Percentiles rank a stretch among this genome's conserved stretches.
These are phyloP conservation scores for Escallonia rubra DNA, from an alignment of 129 eudicot genomes.

Conservation along the genomic window DNA sequence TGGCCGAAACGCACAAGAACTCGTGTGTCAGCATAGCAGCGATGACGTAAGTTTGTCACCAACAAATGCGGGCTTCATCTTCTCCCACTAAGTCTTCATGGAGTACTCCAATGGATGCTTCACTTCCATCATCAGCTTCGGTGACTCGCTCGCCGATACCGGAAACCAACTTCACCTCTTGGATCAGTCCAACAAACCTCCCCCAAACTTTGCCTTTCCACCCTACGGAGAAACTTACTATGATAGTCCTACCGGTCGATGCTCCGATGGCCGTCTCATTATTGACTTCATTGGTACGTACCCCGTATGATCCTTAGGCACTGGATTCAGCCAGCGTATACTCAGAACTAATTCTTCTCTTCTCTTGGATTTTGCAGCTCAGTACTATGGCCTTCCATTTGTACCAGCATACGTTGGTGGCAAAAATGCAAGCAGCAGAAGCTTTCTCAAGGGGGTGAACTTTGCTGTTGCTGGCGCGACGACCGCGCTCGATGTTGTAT, in stretches of 20 bases:
- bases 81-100: background rate
- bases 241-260: background rate
- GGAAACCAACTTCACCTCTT: background rate
- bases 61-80: background rate
- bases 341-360: no score
- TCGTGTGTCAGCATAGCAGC: no score
- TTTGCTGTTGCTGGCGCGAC: background rate
- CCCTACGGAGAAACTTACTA: slow-evolving; percentile 1
- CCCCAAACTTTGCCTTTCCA: background rate
- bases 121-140: slow-evolving; percentile 1
- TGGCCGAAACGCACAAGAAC: no score
- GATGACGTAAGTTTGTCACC: no score
- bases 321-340: no score
- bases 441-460: background rate
- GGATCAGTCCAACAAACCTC: background rate
- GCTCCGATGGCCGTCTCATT: slow-evolving; percentile 3
- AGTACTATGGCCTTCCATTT: background rate
- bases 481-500: background rate
- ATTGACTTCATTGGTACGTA: background rate
- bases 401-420: background rate
- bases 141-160: background rate
- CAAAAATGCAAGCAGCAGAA: background rate
- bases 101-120: background rate
- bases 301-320: background rate
- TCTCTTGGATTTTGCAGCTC: background rate